Evolutionary conservation across 495 filamentous ascomycete genomes (phyloP).

Genomic region (Tuber indicum): DNA sequence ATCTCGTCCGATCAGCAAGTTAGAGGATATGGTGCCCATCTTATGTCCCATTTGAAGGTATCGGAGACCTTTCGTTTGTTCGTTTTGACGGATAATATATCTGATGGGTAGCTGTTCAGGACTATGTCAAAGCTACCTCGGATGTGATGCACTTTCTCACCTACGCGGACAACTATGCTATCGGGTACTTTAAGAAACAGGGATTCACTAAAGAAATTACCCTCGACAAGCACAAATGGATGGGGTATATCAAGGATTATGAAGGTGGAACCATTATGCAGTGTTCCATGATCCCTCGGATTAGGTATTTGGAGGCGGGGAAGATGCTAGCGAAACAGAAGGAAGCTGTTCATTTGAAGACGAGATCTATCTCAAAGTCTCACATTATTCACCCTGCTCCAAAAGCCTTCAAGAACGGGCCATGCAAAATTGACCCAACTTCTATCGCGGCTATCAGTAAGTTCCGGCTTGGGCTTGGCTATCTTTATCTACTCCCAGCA

Average conservation of each 20-base stretch:
- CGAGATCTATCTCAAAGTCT: constrained; percentile 79
- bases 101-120: constrained; percentile 43
- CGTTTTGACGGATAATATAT: constrained; percentile 5
- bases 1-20: constrained; percentile 98
- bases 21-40: constrained; percentile 93
- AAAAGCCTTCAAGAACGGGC: constrained; percentile 55
- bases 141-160: constrained; percentile 98
- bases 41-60: constrained; percentile 90
- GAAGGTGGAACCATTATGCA: constrained; percentile 99
- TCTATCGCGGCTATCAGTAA: constrained; percentile 43
- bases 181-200: constrained; percentile 99
- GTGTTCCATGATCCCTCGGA: constrained; percentile 90
- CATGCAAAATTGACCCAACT: constrained; percentile 42
- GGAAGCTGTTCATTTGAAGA: constrained; percentile 87
- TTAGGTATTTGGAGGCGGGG: constrained; percentile 88
- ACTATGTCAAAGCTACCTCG: constrained; percentile 95
- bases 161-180: constrained; percentile 98
- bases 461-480: constrained; percentile 12
- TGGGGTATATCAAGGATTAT: constrained; percentile 99
- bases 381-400: constrained; percentile 83
- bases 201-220: constrained; percentile 99
- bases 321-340: constrained; percentile 97
- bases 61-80: not conserved
- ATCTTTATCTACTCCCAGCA: not conserved
- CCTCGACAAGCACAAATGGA: constrained; percentile 82